Base-by-base conservation (phyloP, 371 early-diverging fungal genomes). In the Syncephalastrum contaminatum region DNA sequence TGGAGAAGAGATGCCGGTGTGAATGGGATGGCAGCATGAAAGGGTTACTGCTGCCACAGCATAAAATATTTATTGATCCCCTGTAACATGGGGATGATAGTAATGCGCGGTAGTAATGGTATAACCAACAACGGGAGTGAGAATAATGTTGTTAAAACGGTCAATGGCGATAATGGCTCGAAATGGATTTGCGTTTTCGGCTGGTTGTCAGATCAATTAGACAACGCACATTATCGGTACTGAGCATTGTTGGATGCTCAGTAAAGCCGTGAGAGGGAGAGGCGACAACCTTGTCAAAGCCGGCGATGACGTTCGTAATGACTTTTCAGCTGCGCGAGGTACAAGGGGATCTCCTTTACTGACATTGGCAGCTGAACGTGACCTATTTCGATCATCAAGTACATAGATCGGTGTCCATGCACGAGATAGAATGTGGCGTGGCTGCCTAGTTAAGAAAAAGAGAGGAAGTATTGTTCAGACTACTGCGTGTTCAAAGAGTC, bases 291-390 rank as follows among this genome's bases (percentile, higher is more conserved):
- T 44, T 44, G 45, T 44, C 45, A 44, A 44, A 44, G 2, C n/a
- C 45, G 45, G 45, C 45, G 12, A 44, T 44, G n/a, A 44, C 12
- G 15, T 44, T 44, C 7, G 45, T 44, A n/a, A 44, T 44, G 44
- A 13, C 12, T 1, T 44, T 44, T 44, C 1, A 44, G 1, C 44
- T 44, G 44, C 10, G 44, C 44, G 19, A 43, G 43, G 43, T 44
- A 44, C 1, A 44, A 14, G 1, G 44, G 44, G 15, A 20, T 44
- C 44, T 44, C 19, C 44, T 44, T 44, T 14, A 44, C 4, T 13
- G 44, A 44, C 44, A 43, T 10, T 44, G 44, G 15, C 44, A 44
- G 4, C 14, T 44, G 44, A 4, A 44, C 44, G 14, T 44, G 44
- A 1, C 44, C 15, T 44, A 14, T 44, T 30, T 44, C 44, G 14